Conservation (phyloP, 371 early-diverging fungal species). For the Capniomyces stellatus region DNA sequence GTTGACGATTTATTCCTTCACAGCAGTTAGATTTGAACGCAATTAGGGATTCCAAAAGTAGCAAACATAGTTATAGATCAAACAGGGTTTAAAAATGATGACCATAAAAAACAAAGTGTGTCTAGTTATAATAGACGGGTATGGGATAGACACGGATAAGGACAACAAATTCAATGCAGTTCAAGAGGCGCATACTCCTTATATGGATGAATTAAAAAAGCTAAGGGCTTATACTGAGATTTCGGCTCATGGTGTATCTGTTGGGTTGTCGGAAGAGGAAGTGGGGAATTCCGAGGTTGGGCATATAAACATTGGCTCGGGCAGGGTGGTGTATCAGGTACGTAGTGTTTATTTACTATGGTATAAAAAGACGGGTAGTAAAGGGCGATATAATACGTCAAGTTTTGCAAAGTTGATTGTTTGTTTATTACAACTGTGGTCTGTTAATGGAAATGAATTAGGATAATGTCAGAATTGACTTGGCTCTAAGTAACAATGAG, state of each 20-base stretch:
- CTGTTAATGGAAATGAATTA: too few species aligned
- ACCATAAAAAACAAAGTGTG: slow-evolving; percentile 34
- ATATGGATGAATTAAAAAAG: slow-evolving; percentile 65
- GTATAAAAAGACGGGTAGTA: too few species aligned
- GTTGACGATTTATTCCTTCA: too few species aligned
- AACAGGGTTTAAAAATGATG: too few species aligned
- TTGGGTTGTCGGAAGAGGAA: slow-evolving; percentile 93
- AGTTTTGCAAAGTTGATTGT: too few species aligned
- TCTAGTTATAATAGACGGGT: slow-evolving; percentile 82
- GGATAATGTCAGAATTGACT: slow-evolving; percentile 95
- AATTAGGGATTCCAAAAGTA: too few species aligned
- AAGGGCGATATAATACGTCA: too few species aligned
- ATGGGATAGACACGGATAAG: slow-evolving; percentile 68
- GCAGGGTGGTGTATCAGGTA: slow-evolving; percentile 96
- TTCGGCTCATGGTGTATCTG: slow-evolving; percentile 90
- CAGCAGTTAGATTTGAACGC: too few species aligned
- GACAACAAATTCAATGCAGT: slow-evolving; percentile 79
- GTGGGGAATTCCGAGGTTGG: slow-evolving; percentile 99
- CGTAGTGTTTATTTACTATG: too few species aligned
- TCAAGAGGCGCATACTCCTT: slow-evolving; percentile 78
- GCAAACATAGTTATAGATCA: too few species aligned
- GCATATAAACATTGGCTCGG: slow-evolving; percentile 98
- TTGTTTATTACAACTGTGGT: background rate
- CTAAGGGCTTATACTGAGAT: slow-evolving; percentile 53
- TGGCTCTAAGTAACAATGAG: slow-evolving; percentile 63